Base-by-base conservation (phyloP, 2,329 filamentous ascomycete genomes). In the Herpotrichia juniperi region DNA sequence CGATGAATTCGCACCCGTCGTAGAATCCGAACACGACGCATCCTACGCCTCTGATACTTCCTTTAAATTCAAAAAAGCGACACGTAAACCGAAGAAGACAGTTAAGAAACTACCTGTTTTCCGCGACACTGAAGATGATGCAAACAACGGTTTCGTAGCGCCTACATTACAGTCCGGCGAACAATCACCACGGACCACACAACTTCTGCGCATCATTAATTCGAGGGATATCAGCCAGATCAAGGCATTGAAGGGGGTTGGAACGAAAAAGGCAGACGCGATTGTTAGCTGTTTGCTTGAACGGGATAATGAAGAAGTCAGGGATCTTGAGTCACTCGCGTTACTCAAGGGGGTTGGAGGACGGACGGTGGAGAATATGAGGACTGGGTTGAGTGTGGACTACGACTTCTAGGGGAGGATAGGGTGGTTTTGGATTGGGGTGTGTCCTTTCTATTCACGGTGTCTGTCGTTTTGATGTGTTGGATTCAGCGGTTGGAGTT, bases 121-220 rank as follows among this genome's bases (percentile, higher is more conserved):
- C 62, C 67, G 71, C 37, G 73, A 76, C 42, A 50, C 61, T 16
- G 25, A 40, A 10, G 54, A 54, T 8, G 54, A 59, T 5, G 21
- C 28, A 21, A 17, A 32, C 22, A 35, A 26, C 25, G 24, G 22
- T n/a, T 19, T 25, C 28, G 16, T 14, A 11, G 12, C 32, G 17
- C 48, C 61, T 30, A 25, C 51, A 11, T 35, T 26, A 4, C 19
- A 54, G 6, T 40, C 58, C 16, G 64, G 56, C 7, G 59, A 63
- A 39, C 65, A 70, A 12, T 82, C 84, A 1, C 86, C 86, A 1
- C 80, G 84, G 3, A 87, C 87, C 6, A 79, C 79, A 56, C 81
- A 83, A 53, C 75, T 92, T 2, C 79, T 92, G 2, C 78, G 83
- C 42, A 87, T 91, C 62, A 83, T 92, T 74, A 92, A 92, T 76